Base-by-base conservation (phyloP, 768 basidiomycete genomes). In the Coprinopsis strossmayeri region DNA sequence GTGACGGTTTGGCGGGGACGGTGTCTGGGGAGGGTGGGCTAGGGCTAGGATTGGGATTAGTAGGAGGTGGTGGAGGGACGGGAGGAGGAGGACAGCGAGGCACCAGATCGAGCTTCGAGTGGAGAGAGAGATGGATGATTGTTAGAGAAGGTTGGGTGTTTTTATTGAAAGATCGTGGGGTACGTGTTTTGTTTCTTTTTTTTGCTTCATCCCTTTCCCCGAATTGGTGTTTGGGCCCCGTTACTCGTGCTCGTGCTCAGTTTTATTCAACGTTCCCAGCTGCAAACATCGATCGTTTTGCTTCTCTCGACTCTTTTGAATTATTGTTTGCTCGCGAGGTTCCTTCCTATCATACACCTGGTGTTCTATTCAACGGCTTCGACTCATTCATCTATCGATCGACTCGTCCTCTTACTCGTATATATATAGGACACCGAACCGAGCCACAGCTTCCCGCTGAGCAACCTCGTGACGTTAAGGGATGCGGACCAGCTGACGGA, bases 101-200 rank as follows among this genome's bases (percentile, higher is more conserved):
- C 25, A 26, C 32, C 48, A 60, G 51, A 53, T 57, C 57, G 53
- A 71, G 70, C 49, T 51, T 78, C 7, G 83, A 82, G 43, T 87
- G 85, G 85, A 71, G 74, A 35, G 69, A 77, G 15, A 65, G 81
- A 3, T 84, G 81, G 77, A 66, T 80, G 37, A 67, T 84, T n/a
- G 72, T 87, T 24, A 67, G 71, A 46, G 73, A 79, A 20, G 83
- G 81, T 0, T 56, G 68, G 18, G 59, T 87, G n/a, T 69, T 64
- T 44, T 58, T 87, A 13, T 79, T 69, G 55, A 79, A 74, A 56
- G 69, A 74, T 21, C 70, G 74, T 24, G 62, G 70, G 51, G 85
- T 84, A 56, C 46, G 73, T 67, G 21, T 23, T 45, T 44, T 39
- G 23, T 30, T 7, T 32, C 30, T 32, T 32, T 32, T 32, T 7